Evolutionary conservation across 1,284 basidiomycete species (phyloP).

Genomic region (Trametes pubescens): DNA sequence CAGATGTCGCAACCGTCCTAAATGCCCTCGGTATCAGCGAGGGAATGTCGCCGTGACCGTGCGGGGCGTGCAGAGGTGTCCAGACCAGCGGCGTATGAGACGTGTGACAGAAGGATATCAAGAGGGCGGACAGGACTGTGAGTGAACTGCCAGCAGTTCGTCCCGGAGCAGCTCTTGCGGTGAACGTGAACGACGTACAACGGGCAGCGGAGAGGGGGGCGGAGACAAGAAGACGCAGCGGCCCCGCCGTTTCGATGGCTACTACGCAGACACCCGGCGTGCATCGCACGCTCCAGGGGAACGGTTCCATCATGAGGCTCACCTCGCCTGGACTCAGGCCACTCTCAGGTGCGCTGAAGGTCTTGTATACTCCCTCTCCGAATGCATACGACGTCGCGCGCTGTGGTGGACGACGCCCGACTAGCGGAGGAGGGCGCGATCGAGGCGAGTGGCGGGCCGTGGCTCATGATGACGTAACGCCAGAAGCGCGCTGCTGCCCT

Average conservation of each 20-base stretch:
- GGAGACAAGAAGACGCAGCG: slow-evolving; percentile 1
- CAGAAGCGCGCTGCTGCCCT: slow-evolving; percentile 4
- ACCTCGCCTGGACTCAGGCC: neutral
- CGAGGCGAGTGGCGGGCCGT: neutral
- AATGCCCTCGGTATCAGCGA: slow-evolving; percentile 16
- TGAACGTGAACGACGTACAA: slow-evolving; percentile 10
- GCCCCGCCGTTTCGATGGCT: slow-evolving; percentile 29
- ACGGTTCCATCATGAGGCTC: neutral
- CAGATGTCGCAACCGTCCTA: slow-evolving; percentile 26
- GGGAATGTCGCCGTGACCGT: slow-evolving; percentile 9
- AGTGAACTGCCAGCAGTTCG: slow-evolving; percentile 37
- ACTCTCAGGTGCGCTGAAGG: neutral
- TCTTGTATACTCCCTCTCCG: neutral
- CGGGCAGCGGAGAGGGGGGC: neutral
- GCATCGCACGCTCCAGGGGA: neutral
- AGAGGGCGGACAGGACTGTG: slow-evolving; percentile 31
- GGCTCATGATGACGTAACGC: slow-evolving; percentile 27
- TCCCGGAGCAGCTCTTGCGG: slow-evolving; percentile 28
- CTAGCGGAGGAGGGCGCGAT: neutral
- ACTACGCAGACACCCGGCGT: slow-evolving; percentile 8
- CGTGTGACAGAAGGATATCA: slow-evolving; percentile 24
- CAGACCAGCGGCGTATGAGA: slow-evolving; percentile 9
- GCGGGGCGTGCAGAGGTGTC: slow-evolving; percentile 6
- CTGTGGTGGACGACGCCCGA: neutral
- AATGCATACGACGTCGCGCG: neutral